Base-by-base conservation (phyloP, 2,329 filamentous ascomycete species). In the Fusarium foetens region DNA sequence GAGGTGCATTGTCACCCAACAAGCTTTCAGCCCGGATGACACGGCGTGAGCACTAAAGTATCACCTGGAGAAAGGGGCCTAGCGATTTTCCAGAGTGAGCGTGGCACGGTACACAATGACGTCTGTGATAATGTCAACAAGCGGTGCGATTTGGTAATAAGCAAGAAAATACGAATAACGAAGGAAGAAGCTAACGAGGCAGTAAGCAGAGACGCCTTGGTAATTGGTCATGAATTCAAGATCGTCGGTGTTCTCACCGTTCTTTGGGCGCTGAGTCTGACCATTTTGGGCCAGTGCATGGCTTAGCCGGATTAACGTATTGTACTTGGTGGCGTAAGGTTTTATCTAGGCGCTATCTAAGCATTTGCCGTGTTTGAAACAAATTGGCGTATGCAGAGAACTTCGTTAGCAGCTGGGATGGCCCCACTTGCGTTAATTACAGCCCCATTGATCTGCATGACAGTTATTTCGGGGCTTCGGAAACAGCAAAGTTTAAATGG, bases 41-140 rank as follows among this genome's bases (percentile, higher is more conserved):
- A 64, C 39, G 41, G 49, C n/a, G 63, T 69, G 39, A 68, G 66
- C 66, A 46, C 66, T 68, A 69, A 69, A 14, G 39, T 39, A 41
- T 46, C n/a, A 68, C 45, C 13, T 39, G 11, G 21, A 16, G 16
- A 38, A 69, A 64, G 6, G 21, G 17, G 46, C 38, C 31, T 63
- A 58, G 66, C 25, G 3, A 29, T 8, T 33, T 42, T 31, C 36
- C 38, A n/a, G 53, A 38, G n/a, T n/a, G 13, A 58, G 45, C 16
- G 5, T 27, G 46, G 33, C 25, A 33, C 16, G 16, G 21, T 16
- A 43, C 17, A 21, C 14, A n/a, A 52, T 68, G 64, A 64, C 64
- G 39, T 64, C 43, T 31, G 39, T 39, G 53, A 60, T 35, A 58
- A 21, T 33, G 8, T 58, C 36, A 16, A 16, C 5, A 6, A 2